A percentile compares a stretch with the other conserved stretches of the same genome.
Evolutionary conservation across 345 rosid genomes (phyloP).

Genomic region (Citrus mangshanensis): DNA sequence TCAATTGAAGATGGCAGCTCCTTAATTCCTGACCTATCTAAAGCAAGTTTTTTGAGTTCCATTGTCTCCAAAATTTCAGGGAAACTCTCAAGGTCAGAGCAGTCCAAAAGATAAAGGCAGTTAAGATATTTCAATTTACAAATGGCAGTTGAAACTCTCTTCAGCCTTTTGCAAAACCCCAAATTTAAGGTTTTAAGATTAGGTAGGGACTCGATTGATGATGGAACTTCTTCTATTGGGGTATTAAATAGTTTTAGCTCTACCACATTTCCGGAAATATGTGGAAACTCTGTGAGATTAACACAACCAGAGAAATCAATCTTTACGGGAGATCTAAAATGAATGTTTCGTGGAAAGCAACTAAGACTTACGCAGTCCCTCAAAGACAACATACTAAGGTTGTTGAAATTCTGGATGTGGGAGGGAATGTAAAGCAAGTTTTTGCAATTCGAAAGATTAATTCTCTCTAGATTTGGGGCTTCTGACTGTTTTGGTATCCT

Average conservation of each 20-base stretch:
- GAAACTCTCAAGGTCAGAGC: background rate
- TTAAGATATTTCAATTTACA: background rate
- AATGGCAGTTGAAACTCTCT: background rate
- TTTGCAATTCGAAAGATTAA: background rate
- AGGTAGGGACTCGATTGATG: background rate
- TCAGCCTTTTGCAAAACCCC: background rate
- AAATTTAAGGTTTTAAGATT: background rate
- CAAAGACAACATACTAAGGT: background rate
- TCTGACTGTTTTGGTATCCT: background rate
- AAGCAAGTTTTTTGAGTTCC: background rate
- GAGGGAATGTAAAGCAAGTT: background rate
- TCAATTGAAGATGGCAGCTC: background rate
- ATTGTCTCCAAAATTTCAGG: background rate
- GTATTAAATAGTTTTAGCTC: background rate
- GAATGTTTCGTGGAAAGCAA: background rate
- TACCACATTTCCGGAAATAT: background rate
- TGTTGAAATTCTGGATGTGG: background rate
- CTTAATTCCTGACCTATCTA: background rate
- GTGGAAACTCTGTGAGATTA: background rate
- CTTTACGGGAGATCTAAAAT: background rate
- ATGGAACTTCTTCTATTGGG: constrained; percentile 1
- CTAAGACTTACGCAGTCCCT: background rate
- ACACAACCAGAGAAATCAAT: background rate
- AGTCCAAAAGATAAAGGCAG: background rate
- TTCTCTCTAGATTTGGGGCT: background rate